Evolutionary conservation across 2,329 filamentous ascomycete genomes (phyloP).

Genomic region (Colletotrichum limetticola): DNA sequence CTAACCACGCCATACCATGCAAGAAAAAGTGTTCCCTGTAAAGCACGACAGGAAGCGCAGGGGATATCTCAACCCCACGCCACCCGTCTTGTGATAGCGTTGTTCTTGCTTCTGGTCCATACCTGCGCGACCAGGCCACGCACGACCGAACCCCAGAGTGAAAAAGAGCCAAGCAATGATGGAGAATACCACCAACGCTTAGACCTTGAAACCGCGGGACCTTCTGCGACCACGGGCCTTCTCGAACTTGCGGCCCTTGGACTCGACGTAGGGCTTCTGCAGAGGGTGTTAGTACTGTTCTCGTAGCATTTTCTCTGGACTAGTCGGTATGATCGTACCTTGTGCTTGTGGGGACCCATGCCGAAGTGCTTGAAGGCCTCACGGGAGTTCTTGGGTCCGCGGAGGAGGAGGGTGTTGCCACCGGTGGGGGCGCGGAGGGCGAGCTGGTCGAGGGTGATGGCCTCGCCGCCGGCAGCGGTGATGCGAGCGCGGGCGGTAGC

Average conservation of each 20-base stretch:
- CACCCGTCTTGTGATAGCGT: constrained; percentile 15
- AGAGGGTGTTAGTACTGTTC: constrained; percentile 46
- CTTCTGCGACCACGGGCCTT: constrained; percentile 97
- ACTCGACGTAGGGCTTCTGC: constrained; percentile 95
- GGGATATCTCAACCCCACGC: neutral
- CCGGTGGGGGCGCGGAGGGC: constrained; percentile 95
- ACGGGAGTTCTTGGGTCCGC: constrained; percentile 97
- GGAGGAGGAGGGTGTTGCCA: constrained; percentile 95
- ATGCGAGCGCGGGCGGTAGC: constrained; percentile 95
- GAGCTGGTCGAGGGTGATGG: constrained; percentile 95
- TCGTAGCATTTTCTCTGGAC: neutral
- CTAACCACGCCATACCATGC: constrained; percentile 60
- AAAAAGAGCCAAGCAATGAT: constrained; percentile 4
- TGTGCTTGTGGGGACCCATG: constrained; percentile 97
- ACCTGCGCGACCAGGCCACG: constrained; percentile 15
- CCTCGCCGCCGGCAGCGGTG: constrained; percentile 91
- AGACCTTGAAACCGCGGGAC: constrained; percentile 99
- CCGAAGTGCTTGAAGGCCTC: constrained; percentile 99
- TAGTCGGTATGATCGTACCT: constrained; percentile 66
- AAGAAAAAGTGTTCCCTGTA: constrained; percentile 49
- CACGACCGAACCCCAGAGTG: constrained; percentile 22
- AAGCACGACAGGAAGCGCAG: constrained; percentile 32
- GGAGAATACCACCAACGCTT: constrained; percentile 56
- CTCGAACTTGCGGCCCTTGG: constrained; percentile 99
- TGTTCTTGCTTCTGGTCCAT: neutral